Evolutionary conservation across 306 rosid species (phyloP).

Genomic region (Arachis stenosperma): DNA sequence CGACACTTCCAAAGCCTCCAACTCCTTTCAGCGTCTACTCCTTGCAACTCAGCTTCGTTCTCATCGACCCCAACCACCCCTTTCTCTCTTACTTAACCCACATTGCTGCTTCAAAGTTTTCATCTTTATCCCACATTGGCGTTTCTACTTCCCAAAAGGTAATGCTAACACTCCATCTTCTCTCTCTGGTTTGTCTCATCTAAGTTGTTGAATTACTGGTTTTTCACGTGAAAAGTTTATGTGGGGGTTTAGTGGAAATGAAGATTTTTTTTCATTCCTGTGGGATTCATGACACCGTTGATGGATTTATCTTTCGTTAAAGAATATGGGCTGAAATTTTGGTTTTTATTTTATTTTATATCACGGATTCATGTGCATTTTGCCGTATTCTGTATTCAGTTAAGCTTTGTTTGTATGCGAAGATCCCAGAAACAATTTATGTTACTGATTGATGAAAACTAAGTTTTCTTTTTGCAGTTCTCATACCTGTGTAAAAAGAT

Average conservation of each 20-base stretch:
- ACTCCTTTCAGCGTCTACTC: not conserved
- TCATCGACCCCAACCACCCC: not conserved
- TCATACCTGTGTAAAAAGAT: not conserved
- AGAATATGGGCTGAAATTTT: constrained; percentile 13
- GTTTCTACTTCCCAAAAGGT: constrained; percentile 43
- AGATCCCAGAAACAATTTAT: not conserved
- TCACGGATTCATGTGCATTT: constrained; percentile 19
- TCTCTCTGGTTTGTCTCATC: not conserved
- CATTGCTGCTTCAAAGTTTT: not conserved
- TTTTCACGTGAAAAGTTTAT: not conserved
- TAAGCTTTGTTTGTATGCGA: not conserved
- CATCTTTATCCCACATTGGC: constrained; percentile 48
- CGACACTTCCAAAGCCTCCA: constrained; percentile 15
- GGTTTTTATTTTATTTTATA: not conserved
- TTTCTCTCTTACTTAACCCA: not conserved
- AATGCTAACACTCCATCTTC: constrained; percentile 1
- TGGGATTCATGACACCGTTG: not conserved
- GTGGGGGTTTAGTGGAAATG: constrained; percentile 9
- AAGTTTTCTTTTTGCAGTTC: not conserved
- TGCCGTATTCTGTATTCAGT: constrained; percentile 15
- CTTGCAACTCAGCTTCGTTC: not conserved
- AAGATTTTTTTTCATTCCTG: not conserved
- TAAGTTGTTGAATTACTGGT: constrained; percentile 17
- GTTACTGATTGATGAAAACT: not conserved
- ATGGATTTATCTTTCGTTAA: constrained; percentile 14